Percentiles rank a stretch among this genome's conserved stretches.
Conservation (phyloP, 2,329 filamentous ascomycete genomes). For the Diaporthe citri region DNA sequence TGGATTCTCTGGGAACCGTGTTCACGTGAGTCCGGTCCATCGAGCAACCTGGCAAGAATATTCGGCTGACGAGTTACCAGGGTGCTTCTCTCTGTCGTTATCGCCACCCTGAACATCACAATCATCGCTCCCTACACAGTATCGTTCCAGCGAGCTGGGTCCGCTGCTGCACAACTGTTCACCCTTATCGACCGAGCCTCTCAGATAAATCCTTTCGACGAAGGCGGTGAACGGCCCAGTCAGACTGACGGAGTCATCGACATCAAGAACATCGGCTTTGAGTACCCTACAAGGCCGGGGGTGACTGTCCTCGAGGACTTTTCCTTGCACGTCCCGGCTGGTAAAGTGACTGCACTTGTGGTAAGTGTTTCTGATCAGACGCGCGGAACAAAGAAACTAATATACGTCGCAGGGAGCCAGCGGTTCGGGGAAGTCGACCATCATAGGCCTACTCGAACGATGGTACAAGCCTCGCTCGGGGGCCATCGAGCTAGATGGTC, state of each 20-base stretch:
- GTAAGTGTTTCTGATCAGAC: not conserved
- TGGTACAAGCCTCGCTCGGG: constrained; percentile 58
- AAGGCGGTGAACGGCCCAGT: not conserved
- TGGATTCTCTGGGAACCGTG: not conserved
- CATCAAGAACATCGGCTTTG: not conserved
- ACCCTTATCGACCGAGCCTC: not conserved
- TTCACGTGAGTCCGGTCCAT: constrained; percentile 5
- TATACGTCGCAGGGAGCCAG: constrained; percentile 56
- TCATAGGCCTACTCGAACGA: constrained; percentile 67
- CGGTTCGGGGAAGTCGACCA: constrained; percentile 56
- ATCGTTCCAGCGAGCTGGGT: not conserved
- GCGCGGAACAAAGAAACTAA: not conserved
- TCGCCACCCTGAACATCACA: not conserved
- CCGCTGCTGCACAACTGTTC: constrained; percentile 4
- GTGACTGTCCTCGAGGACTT: constrained; percentile 18
- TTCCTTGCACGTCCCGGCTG: constrained; percentile 1
- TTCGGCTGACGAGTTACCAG: not conserved
- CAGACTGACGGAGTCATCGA: not conserved
- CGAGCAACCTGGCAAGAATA: not conserved
- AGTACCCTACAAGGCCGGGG: not conserved
- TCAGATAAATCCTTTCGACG: constrained; percentile 1
- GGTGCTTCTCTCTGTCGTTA: not conserved
- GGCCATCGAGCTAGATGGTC: constrained; percentile 47
- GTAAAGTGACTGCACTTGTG: constrained; percentile 12
- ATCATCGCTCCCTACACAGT: constrained; percentile 1